A percentile compares a stretch with the other conserved stretches of the same genome.
Evolutionary conservation across 2,329 filamentous ascomycete genomes (phyloP).

Genomic region (Ceratocystis alfenasii): DNA sequence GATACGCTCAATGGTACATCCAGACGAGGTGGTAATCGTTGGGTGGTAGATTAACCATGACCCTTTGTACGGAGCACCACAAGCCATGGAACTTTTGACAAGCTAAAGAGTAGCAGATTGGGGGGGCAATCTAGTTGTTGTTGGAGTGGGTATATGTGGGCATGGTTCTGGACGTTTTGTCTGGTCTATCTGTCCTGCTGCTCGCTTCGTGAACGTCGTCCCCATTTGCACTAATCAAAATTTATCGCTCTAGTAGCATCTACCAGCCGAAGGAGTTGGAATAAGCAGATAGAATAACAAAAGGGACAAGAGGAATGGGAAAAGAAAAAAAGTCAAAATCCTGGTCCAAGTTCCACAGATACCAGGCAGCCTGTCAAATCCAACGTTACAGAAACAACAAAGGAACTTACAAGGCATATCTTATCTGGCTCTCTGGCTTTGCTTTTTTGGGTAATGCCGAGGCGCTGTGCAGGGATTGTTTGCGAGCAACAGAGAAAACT

Average conservation of each 20-base stretch:
- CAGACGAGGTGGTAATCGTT: not conserved
- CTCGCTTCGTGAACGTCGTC: not conserved
- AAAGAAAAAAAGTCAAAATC: not conserved
- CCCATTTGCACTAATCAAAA: not conserved
- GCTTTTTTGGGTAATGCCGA: slow-evolving; percentile 1
- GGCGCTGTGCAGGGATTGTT: not conserved
- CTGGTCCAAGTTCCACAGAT: slow-evolving; percentile 1
- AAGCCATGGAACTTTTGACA: slow-evolving; percentile 1
- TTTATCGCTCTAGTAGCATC: not conserved
- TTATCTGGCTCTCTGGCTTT: not conserved
- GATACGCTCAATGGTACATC: slow-evolving; percentile 3
- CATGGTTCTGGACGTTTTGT: too few species aligned
- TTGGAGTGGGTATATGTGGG: too few species aligned
- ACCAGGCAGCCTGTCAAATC: not conserved
- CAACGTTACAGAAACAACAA: slow-evolving; percentile 9
- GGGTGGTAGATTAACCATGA: not conserved
- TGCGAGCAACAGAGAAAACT: not conserved
- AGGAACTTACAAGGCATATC: slow-evolving; percentile 5
- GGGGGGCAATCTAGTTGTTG: too few species aligned
- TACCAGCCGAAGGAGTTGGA: not conserved
- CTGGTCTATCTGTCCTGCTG: not conserved
- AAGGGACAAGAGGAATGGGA: not conserved
- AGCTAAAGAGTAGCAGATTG: not conserved
- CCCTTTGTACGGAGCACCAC: not conserved
- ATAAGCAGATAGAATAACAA: not conserved